Percentiles rank a stretch among this genome's conserved stretches.
Evolutionary conservation across 1,139 yeast species (phyloP).

Genomic region (Hansenula anomala): DNA sequence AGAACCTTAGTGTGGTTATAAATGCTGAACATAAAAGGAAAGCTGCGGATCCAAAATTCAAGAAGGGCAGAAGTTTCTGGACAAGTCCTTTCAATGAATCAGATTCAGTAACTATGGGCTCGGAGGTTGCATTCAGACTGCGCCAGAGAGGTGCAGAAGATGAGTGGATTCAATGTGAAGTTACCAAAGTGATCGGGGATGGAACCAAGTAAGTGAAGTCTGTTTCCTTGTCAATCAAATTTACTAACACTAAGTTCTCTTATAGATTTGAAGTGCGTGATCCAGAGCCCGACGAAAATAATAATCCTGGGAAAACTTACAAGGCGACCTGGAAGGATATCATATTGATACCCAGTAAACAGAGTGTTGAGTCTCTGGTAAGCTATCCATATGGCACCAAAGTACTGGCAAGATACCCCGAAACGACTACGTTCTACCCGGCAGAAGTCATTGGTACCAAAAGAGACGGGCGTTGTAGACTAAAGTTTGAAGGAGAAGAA

Average conservation of each 20-base stretch:
- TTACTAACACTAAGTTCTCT: too few species aligned
- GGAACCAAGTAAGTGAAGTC: constrained; percentile 41
- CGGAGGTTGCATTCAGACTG: constrained; percentile 87
- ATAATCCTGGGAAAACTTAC: constrained; percentile 84
- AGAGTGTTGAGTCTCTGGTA: constrained; percentile 38
- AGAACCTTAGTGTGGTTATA: constrained; percentile 25
- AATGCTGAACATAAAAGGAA: constrained; percentile 19
- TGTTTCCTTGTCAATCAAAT: too few species aligned
- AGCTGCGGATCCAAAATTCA: constrained; percentile 16
- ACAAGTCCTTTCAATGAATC: constrained; percentile 47
- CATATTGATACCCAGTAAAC: constrained; percentile 60
- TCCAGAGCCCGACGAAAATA: constrained; percentile 95
- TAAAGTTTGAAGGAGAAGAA: constrained; percentile 95
- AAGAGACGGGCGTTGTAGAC: constrained; percentile 69
- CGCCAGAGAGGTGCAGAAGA: constrained; percentile 61
- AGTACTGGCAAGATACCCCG: constrained; percentile 94
- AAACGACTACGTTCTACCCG: constrained; percentile 93
- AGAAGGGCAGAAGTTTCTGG: constrained; percentile 33
- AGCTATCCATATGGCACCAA: constrained; percentile 71
- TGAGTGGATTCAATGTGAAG: constrained; percentile 98
- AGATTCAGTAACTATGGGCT: constrained; percentile 59
- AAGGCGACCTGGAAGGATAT: constrained; percentile 80
- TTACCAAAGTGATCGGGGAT: constrained; percentile 70
- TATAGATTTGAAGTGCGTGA: constrained; percentile 80
- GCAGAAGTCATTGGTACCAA: constrained; percentile 84